Base-by-base conservation (phyloP, 805 yeast genomes). In the Kluyveromyces nonfermentans region DNA sequence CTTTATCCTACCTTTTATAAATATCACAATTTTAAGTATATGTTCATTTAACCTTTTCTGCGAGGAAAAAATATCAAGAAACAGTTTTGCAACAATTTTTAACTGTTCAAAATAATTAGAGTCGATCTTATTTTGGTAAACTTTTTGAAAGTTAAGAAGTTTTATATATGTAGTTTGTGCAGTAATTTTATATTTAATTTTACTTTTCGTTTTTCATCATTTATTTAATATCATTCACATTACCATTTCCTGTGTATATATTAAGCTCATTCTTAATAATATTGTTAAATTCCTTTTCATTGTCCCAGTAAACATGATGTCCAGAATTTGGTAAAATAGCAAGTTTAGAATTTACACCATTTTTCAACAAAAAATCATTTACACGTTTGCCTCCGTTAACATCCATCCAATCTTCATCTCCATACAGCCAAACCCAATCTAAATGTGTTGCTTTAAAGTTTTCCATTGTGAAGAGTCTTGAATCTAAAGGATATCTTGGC, bases 371-470 rank as follows among this genome's bases (percentile, higher is more conserved):
- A 18, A 50, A 51, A 20, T 59, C 50, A 1, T 62, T 54, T 20
- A 65, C 57, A n/a, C 59, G 48, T 5, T 53, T 38, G 0, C 72
- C 76, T 28, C 72, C 71, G 33, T 61, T 59, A 8, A 62, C 55
- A 49, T 74, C 74, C 76, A 80, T 78, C 89, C 90, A 83, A 56
- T 79, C 85, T 16, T 68, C 62, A 49, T 78, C 81, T 1, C 98
- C 98, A 53, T 90, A 90, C 50, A 83, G 66, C 97, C 97, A 93
- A 6, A 73, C 60, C 30, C 87, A 68, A 33, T 83, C 78, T 55
- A 85, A 77, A 5, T 72, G 65, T 8, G 82, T 61, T 12, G 61
- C 53, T 18, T 70, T 64, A 25, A 73, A 69, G 17, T 84, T 62
- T 6, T 63, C 60, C 9, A 47, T 40, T 32, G 40, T 34, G 40